These are phyloP conservation scores for Carex parvula DNA, from an alignment of 176 grass and related monocot genomes.

Conservation along the genomic window DNA sequence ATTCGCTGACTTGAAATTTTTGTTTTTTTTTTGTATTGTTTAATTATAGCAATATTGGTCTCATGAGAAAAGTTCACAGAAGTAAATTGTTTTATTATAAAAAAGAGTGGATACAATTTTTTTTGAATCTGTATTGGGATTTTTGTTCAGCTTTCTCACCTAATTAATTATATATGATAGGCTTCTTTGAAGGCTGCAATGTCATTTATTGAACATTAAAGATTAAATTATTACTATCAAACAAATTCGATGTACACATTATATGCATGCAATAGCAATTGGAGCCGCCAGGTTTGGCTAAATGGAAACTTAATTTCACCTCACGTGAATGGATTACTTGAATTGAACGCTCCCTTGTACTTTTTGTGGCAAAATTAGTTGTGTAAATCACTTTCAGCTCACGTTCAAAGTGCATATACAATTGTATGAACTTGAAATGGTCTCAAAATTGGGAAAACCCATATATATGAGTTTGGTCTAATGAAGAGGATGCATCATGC, in stretches of 20 bases:
- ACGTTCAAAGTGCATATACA: neutral
- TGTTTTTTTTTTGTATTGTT: conserved; percentile 10
- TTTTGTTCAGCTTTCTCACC: neutral
- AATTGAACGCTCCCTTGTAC: neutral
- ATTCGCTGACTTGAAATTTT: conserved; percentile 16
- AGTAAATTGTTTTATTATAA: neutral
- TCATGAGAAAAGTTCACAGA: neutral
- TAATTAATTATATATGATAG: neutral
- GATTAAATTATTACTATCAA: neutral
- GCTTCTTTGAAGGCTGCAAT: neutral
- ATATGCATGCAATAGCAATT: neutral
- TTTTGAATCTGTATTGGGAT: neutral
- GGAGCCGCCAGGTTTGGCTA: conserved; percentile 20
- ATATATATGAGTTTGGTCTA: neutral
- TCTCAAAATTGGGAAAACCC: neutral
- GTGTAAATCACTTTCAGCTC: neutral
- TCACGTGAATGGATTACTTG: conserved; percentile 17
- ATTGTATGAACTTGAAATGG: neutral
- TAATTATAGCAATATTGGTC: neutral
- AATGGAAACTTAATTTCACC: neutral
- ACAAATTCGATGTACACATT: neutral
- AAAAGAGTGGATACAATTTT: neutral
- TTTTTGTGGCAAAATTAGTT: neutral
- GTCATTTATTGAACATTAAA: neutral
- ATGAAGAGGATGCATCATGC: neutral